Evolutionary conservation across 495 filamentous ascomycete species (phyloP), one percentile per base, ranked within the genome.

Genomic region (Talaromyces adpressus): DNA sequence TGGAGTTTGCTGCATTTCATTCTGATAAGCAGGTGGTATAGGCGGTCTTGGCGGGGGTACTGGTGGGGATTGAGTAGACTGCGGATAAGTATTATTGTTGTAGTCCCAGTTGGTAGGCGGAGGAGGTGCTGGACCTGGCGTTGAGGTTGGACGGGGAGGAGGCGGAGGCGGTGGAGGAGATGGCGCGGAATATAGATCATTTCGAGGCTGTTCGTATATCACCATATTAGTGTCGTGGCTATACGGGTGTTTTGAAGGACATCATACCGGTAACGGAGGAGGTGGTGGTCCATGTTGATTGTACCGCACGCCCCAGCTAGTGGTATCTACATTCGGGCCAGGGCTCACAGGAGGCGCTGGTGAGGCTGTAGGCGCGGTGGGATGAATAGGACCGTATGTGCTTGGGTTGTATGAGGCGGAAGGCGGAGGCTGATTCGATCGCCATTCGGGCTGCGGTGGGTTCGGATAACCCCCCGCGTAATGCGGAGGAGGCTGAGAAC

Each of bases 241-340:
- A 57, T 30, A 25, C 20, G 1, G 27, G 53, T 14, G n/a, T 16
- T 49, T 41, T 16, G 1, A 51, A 4, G 41, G 30, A 27, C 47
- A 5, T 69, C 79, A 70, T 69, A 84, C 81, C 8, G 81, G 81
- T 41, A 84, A 70, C 16, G 80, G 77, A 56, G 79, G 80, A 52
- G 77, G 74, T 14, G 70, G 67, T 27, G 74, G 67, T 4, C 65
- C 69, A 27, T 75, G 72, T 41, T 77, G 74, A 54, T 80, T 79
- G 63, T 77, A 78, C 25, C 75, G 77, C 49, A 78, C 79, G 14
- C 77, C 79, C 80, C 79, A 79, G 1, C 67, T 68, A 23, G 75
- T 73, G 4, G 75, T 77, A 60, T 78, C 73, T 20, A 69, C 56
- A 22, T 64, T 62, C 41, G 72, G 65, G 18, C 63, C 65, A 11